Conservation (phyloP, 2,329 filamentous ascomycete species). For the Ophiostoma triangulosporum region DNA sequence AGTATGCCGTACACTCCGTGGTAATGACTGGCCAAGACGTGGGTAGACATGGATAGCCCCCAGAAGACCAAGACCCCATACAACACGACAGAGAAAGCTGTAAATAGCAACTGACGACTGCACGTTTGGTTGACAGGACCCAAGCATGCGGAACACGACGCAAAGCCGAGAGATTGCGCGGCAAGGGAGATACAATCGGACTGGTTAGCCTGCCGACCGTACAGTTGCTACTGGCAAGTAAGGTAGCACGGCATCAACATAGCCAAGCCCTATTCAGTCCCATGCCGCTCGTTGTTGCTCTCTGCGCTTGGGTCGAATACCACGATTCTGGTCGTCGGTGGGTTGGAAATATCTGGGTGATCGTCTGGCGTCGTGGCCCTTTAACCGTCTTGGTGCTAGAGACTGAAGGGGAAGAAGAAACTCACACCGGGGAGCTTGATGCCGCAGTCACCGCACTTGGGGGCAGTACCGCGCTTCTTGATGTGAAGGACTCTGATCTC, state of each 20-base stretch:
- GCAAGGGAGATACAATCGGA: no score
- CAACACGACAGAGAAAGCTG: no score
- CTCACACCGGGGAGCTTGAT: constrained; percentile 95
- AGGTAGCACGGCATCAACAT: not conserved
- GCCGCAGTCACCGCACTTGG: constrained; percentile 99
- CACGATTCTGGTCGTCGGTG: not conserved
- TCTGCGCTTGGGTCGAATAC: no score
- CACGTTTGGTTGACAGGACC: not conserved
- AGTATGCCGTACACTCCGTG: not conserved
- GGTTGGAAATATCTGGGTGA: no score
- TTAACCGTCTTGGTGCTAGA: not conserved
- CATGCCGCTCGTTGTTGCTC: no score
- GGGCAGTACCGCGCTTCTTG: constrained; percentile 97
- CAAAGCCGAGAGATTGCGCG: no score
- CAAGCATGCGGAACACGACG: no score
- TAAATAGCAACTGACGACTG: no score
- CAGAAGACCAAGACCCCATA: no score
- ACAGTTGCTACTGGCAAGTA: no score
- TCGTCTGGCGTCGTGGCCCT: not conserved
- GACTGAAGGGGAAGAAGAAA: not conserved
- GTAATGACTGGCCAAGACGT: not conserved
- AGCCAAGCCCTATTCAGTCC: not conserved
- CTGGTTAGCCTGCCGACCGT: no score
- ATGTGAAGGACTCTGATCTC: constrained; percentile 94
- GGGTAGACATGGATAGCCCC: not conserved